Base-by-base conservation (phyloP, 1,284 basidiomycete genomes). In the Ustilago crameri region DNA sequence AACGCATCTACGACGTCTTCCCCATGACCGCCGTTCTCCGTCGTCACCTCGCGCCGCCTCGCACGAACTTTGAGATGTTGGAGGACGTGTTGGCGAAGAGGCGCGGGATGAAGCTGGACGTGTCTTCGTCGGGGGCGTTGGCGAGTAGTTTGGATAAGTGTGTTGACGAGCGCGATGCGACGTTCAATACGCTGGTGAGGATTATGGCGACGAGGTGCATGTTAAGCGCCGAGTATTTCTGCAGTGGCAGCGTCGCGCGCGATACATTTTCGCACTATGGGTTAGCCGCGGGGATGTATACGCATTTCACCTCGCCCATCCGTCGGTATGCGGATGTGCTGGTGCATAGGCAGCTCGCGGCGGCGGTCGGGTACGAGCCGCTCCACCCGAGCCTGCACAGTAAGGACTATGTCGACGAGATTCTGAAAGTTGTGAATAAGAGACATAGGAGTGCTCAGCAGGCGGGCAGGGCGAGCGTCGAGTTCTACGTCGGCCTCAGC, bases 181-280 rank as follows among this genome's bases (percentile, higher is more conserved):
- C 93, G 3, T 98, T 98, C 87, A 98, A 98, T 82, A 98, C 94
- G 0, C 88, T 98, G 14, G 95, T 98, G 45, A 90, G 96, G 43
- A 98, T 99, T 84, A 98, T 99, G 94, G 95, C 96, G 2, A 98
- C 96, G 1, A 87, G 96, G 18, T 98, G 96, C 83, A 98, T 99
- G 96, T 87, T 98, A 18, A 91, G 94, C 0, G 96, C 96, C 26
- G 96, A 98, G 84, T 98, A 99, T 84, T 98, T 98, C 85, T 94
- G 93, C 82, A 91, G 94, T 0, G 96, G 96, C 9, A 93, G 91
- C 74, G 93, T 98, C 4, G 89, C 91, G 0, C 89, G 91, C 60
- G 94, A 97, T 76, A 91, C 93, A 0, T 99, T 97, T 82, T 91
- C 91, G 1, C 96, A 98, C 84, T 98, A 99, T 82, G 96, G 96